A percentile compares a stretch with the other conserved stretches of the same genome.
Conservation (phyloP, 441 rosid genomes). For the Erodium moschatum region DNA sequence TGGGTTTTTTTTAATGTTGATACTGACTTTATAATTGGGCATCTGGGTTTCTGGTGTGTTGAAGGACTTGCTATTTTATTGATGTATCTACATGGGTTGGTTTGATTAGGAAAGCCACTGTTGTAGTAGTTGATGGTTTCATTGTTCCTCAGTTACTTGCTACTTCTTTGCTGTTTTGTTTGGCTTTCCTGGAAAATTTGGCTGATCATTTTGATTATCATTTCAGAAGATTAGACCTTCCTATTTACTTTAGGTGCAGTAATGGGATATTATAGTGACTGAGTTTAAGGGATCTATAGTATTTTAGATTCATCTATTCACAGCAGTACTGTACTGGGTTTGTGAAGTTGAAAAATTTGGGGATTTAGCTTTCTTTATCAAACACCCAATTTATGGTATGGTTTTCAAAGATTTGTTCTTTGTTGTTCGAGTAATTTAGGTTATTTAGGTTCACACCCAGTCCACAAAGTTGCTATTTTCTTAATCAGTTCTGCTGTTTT, state of each 20-base stretch:
- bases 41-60: slow-evolving; percentile 3
- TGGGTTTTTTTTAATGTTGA: slow-evolving; percentile 9
- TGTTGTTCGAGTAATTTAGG: slow-evolving; percentile 21
- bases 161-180: background rate
- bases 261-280: background rate
- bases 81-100: background rate
- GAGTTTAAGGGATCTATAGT: slow-evolving; percentile 2
- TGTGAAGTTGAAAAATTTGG: slow-evolving; percentile 8
- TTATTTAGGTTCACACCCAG: background rate
- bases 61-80: background rate
- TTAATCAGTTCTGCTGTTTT: slow-evolving; percentile 5
- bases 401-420: slow-evolving; percentile 11
- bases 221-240: background rate
- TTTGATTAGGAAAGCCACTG: slow-evolving; percentile 7
- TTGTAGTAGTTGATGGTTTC: background rate
- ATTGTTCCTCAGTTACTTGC: background rate
- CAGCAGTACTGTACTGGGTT: background rate
- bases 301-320: background rate
- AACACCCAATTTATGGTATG: slow-evolving; percentile 22
- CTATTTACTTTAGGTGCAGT: background rate
- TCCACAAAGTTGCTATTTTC: background rate
- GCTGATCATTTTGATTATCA: background rate
- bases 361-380: slow-evolving; percentile 5
- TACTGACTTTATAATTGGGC: slow-evolving; percentile 14
- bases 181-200: background rate